Conservation (phyloP, 805 yeast genomes). For the Cyberlindnera maritima region DNA sequence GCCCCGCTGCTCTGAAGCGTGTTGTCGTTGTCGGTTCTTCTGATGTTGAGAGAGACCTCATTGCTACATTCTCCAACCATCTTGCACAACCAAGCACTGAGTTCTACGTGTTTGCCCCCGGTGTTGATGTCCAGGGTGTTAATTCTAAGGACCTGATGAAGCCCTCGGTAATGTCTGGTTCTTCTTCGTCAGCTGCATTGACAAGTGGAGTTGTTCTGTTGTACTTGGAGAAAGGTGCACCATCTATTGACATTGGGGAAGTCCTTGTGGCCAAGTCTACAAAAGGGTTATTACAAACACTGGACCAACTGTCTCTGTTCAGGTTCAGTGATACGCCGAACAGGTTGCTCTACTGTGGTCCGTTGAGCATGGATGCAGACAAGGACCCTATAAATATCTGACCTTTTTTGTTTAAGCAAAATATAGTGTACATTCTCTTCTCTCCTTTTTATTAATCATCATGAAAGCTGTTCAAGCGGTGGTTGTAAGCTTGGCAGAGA, state of each 20-base stretch:
- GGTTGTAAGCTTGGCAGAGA: slow-evolving; percentile 71
- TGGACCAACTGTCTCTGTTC: neutral
- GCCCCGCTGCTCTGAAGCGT: slow-evolving; percentile 75
- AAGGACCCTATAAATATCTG: too few species aligned
- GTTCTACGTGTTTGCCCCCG: slow-evolving; percentile 72
- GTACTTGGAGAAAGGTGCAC: slow-evolving; percentile 49
- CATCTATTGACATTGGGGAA: slow-evolving; percentile 38
- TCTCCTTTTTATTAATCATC: too few species aligned
- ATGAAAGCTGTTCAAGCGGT: slow-evolving; percentile 31
- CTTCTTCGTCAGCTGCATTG: slow-evolving; percentile 77
- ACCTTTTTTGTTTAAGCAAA: too few species aligned
- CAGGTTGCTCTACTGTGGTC: slow-evolving; percentile 13
- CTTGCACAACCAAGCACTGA: slow-evolving; percentile 55
- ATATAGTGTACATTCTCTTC: neutral
- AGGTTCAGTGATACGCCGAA: slow-evolving; percentile 8
- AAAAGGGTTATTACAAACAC: slow-evolving; percentile 10
- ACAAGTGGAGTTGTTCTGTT: slow-evolving; percentile 62
- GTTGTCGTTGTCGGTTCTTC: slow-evolving; percentile 86
- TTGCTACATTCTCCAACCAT: slow-evolving; percentile 79
- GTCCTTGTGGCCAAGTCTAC: slow-evolving; percentile 43
- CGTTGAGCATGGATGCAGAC: neutral
- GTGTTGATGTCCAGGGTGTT: slow-evolving; percentile 58
- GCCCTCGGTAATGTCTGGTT: slow-evolving; percentile 51
- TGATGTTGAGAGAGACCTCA: slow-evolving; percentile 61
- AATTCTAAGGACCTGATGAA: slow-evolving; percentile 35